These are phyloP conservation scores for Stemphylium vesicarium DNA, from an alignment of 2,329 filamentous ascomycete species.

Conservation along the genomic window DNA sequence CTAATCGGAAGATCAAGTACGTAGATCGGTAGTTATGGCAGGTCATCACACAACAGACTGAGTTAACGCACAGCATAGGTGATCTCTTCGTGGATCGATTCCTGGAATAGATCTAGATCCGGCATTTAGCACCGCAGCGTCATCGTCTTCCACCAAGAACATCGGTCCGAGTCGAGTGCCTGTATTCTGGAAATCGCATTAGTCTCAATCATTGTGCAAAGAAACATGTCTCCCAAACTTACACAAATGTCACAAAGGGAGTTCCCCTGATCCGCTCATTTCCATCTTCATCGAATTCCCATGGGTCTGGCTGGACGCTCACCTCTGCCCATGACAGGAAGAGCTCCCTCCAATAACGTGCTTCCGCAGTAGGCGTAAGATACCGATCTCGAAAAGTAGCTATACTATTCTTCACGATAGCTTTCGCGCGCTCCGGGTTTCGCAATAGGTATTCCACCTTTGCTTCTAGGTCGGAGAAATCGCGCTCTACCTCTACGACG, in stretches of 20 bases:
- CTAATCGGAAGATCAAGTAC: too few species aligned
- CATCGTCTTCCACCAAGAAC: constrained; percentile 3
- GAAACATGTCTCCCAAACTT: not conserved
- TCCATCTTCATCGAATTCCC: not conserved
- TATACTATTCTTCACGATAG: constrained; percentile 22
- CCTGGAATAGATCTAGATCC: too few species aligned
- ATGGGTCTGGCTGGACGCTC: constrained; percentile 20
- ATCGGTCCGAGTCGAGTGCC: not conserved
- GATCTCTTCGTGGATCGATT: too few species aligned
- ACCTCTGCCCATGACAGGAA: constrained; percentile 17
- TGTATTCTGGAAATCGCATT: constrained; percentile 1
- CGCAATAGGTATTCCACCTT: constrained; percentile 19
- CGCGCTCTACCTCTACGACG: constrained; percentile 26
- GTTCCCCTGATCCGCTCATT: constrained; percentile 1
- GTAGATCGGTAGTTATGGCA: too few species aligned
- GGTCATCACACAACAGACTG: too few species aligned
- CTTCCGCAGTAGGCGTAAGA: constrained; percentile 22
- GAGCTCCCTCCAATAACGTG: constrained; percentile 28
- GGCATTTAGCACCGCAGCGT: not conserved
- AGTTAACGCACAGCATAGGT: too few species aligned
- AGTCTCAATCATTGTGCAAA: not conserved
- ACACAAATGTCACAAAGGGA: constrained; percentile 12
- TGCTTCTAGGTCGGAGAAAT: constrained; percentile 25
- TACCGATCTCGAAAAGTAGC: constrained; percentile 23
- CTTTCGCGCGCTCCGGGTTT: constrained; percentile 15